Conservation (phyloP, 1,284 basidiomycete species). For the Microbotryum scabiosae region DNA sequence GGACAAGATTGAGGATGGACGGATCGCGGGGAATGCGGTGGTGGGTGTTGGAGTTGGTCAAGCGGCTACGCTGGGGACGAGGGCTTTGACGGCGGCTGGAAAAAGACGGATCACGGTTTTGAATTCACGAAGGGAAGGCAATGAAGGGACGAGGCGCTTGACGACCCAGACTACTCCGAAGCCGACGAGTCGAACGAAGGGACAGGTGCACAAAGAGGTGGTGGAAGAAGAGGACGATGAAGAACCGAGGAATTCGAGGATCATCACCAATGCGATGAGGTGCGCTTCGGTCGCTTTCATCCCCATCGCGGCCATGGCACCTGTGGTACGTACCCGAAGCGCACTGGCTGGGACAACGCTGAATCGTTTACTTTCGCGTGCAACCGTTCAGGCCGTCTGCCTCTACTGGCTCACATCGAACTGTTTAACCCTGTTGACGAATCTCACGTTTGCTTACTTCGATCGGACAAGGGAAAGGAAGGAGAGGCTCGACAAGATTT, state of each 20-base stretch:
- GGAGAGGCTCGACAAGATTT: conserved; percentile 8
- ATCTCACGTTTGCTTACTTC: conserved; percentile 56
- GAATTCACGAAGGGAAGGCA: conserved; percentile 2
- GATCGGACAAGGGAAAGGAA: conserved; percentile 16
- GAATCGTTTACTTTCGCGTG: too few species aligned
- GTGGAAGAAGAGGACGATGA: neutral
- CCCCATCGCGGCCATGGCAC: conserved; percentile 62
- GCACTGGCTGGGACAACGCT: too few species aligned
- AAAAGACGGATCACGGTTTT: conserved; percentile 15
- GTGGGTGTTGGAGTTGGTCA: neutral
- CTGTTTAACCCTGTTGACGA: conserved; percentile 66
- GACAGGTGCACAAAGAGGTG: too few species aligned
- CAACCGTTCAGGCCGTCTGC: conserved; percentile 70
- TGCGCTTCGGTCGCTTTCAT: conserved; percentile 61
- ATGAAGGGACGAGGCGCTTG: neutral
- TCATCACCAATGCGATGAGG: conserved; percentile 57
- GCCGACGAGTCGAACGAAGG: too few species aligned
- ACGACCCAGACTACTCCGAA: too few species aligned
- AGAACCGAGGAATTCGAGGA: conserved; percentile 36
- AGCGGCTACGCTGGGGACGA: neutral
- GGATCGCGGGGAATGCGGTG: too few species aligned
- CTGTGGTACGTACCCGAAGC: conserved; percentile 54
- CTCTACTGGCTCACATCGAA: conserved; percentile 80
- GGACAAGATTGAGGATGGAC: neutral
- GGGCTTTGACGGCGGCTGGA: conserved; percentile 9